Base-by-base conservation (phyloP, 371 early-diverging fungal genomes). In the Mucor racemosus region DNA sequence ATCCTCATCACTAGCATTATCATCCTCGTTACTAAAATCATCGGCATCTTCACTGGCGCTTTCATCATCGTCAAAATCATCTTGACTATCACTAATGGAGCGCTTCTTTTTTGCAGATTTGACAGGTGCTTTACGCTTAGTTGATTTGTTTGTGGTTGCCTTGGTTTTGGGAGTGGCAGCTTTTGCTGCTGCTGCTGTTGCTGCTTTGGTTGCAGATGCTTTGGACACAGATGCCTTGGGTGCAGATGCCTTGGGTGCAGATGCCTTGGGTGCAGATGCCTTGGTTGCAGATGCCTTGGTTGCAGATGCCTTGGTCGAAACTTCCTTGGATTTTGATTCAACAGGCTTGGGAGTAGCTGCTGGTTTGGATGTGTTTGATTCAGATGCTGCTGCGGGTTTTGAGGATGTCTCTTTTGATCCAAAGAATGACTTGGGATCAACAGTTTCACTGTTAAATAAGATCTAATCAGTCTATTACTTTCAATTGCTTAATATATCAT, bases 1-100 rank as follows among this genome's bases (percentile, higher is more conserved):
- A 2, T 68, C 76, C 4, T 65, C 59, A 0, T 72, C 59, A 17
- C 65, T 60, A 46, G 60, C 71, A 13, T 67, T 50, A 19, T 57
- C 40, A 40, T 61, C 70, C 4, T 64, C 65, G 14, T 64, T 67
- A 9, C 69, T 69, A 13, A 36, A 39, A 54, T 62, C 14, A 38
- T 35, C 38, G 50, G 19, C 8, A 36, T n/a, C 17, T 35, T 15
- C 9, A 34, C 17, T 34, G n/a, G 35, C 5, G 35, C 55, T n/a
- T 11, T 70, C 73, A 48, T 65, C 70, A 3, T 65, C 65, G 10
- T 66, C 66, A 5, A 38, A 40, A 54, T 62, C 14, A 31, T 35
- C 39, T 40, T 54, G 6, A n/a, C 21, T n/a, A 15, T 56, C 36
- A 17, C 5, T 9, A 5, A 11, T 42, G 7, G 38, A 17, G 3